phyloP scores from a whole-genome alignment of 345 rosid genomes.

The Noccaea bulbosa region DNA sequence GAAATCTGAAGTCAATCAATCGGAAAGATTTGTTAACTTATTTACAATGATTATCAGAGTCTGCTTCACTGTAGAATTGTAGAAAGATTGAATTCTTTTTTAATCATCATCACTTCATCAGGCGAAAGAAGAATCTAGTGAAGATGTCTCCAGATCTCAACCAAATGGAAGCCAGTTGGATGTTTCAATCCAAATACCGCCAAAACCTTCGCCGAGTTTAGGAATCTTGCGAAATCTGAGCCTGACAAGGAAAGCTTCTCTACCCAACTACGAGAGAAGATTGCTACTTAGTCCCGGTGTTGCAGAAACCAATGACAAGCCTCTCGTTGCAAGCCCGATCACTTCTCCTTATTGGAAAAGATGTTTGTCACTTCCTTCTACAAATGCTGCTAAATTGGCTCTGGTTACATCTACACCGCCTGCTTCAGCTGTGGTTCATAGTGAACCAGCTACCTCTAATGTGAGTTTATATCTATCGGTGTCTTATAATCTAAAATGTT shows the following conservation, averaged over 20 bases:
- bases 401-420: slow-evolving; percentile 53
- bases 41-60: not conserved
- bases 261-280: slow-evolving; percentile 65
- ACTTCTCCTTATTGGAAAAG: slow-evolving; percentile 65
- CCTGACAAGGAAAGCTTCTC: slow-evolving; percentile 61
- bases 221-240: slow-evolving; percentile 70
- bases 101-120: slow-evolving; percentile 31
- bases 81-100: not conserved
- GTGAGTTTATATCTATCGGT: slow-evolving; percentile 53
- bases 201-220: slow-evolving; percentile 57
- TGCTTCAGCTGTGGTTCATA: slow-evolving; percentile 59
- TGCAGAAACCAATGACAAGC: slow-evolving; percentile 56
- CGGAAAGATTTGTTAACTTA: not conserved
- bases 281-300: slow-evolving; percentile 61
- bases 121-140: slow-evolving; percentile 45
- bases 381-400: slow-evolving; percentile 63
- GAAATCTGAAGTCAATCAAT: not conserved
- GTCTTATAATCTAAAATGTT: not conserved
- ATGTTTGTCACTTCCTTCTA: slow-evolving; percentile 82
- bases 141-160: slow-evolving; percentile 50
- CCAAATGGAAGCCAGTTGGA: slow-evolving; percentile 54
- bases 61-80: not conserved
- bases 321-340: slow-evolving; percentile 48
- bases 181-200: slow-evolving; percentile 77
- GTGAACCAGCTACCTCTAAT: slow-evolving; percentile 48